Evolutionary conservation across 495 filamentous ascomycete genomes (phyloP).

Genomic region (Penicilliopsis zonata): DNA sequence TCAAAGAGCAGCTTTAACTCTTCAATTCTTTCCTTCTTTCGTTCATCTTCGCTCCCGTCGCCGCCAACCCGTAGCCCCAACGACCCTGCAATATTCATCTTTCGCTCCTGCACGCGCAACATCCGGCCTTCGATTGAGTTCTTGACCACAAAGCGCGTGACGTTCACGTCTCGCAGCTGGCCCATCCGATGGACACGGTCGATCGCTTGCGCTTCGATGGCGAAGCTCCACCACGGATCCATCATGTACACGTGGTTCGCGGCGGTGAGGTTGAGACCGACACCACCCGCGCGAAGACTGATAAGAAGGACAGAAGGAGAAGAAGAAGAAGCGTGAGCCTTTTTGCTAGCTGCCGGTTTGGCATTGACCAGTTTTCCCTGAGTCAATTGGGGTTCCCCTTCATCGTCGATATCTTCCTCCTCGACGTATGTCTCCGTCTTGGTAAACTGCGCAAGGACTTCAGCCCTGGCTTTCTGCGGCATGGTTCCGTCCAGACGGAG

Average conservation of each 20-base stretch:
- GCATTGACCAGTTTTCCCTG: not conserved
- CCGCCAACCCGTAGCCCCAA: constrained; percentile 62
- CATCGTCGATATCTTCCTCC: constrained; percentile 22
- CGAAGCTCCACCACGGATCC: constrained; percentile 99
- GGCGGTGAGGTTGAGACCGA: constrained; percentile 83
- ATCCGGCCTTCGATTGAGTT: constrained; percentile 92
- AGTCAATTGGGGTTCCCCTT: constrained; percentile 6
- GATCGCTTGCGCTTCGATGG: constrained; percentile 93
- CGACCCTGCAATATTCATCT: constrained; percentile 76
- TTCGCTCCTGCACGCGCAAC: constrained; percentile 85
- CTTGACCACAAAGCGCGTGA: constrained; percentile 76
- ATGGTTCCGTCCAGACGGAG: constrained; percentile 88
- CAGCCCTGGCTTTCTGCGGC: constrained; percentile 69
- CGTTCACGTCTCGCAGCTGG: constrained; percentile 73
- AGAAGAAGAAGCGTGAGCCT: constrained; percentile 3
- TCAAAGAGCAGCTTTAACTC: constrained; percentile 89
- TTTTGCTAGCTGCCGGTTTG: not conserved
- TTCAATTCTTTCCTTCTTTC: constrained; percentile 77
- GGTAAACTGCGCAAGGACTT: constrained; percentile 60
- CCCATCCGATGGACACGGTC: constrained; percentile 99
- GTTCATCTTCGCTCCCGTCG: constrained; percentile 76
- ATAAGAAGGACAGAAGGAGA: constrained; percentile 53
- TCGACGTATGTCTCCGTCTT: constrained; percentile 28
- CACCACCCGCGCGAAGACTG: constrained; percentile 81
- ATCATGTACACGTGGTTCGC: constrained; percentile 92